Evolutionary conservation across 2,329 filamentous ascomycete species (phyloP).

Genomic region (Lasiodiplodia citricola): DNA sequence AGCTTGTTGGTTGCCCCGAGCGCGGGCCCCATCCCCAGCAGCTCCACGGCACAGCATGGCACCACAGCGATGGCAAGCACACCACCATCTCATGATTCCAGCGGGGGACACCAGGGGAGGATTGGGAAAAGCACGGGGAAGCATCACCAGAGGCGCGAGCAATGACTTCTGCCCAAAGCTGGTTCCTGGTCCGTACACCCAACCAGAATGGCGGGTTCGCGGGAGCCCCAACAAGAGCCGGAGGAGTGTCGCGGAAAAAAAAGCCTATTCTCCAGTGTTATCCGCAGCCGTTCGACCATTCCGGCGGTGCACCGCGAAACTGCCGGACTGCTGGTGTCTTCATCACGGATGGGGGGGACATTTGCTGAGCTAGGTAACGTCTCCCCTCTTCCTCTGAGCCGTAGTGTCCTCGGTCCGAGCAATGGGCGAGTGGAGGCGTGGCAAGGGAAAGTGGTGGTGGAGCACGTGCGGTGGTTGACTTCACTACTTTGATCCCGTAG

Average conservation of each 20-base stretch:
- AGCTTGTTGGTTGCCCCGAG: background rate
- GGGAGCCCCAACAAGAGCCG: conserved; percentile 3
- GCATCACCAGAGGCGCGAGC: background rate
- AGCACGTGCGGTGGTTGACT: conserved; percentile 1
- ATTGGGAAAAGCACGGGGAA: background rate
- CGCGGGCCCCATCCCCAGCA: background rate
- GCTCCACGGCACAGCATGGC: conserved; percentile 15
- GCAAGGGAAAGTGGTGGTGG: background rate
- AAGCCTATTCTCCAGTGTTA: conserved; percentile 22
- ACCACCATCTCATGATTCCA: conserved; percentile 22
- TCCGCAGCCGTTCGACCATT: conserved; percentile 20
- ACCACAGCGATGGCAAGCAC: conserved; percentile 3
- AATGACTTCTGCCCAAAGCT: conserved; percentile 1
- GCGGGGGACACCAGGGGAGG: background rate
- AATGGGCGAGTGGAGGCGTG: background rate
- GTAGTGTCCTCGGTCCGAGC: background rate
- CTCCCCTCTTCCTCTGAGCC: background rate
- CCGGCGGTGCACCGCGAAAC: conserved; percentile 2
- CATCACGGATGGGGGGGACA: background rate
- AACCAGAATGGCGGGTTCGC: conserved; percentile 12
- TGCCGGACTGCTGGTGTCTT: background rate
- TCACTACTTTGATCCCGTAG: background rate
- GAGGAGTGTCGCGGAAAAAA: background rate
- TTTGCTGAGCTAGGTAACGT: background rate
- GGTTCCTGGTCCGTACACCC: conserved; percentile 4